Conservation (phyloP, 2,329 filamentous ascomycete genomes). For the Blumeria hordei region DNA sequence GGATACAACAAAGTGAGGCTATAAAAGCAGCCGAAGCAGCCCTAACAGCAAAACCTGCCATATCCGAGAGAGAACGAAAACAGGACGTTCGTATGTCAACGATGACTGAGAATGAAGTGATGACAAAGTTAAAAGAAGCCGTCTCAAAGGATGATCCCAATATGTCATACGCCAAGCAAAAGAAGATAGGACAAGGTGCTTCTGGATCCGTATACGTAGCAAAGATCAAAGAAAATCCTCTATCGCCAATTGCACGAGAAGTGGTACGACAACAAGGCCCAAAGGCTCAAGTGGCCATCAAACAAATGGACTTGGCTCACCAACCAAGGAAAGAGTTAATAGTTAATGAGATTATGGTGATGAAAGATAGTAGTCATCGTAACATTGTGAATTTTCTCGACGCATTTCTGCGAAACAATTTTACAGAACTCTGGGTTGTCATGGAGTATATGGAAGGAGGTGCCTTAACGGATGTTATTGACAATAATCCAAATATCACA, state of each 20-base stretch:
- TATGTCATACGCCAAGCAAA: slow-evolving; percentile 93
- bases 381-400: slow-evolving; percentile 99
- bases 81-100: slow-evolving; percentile 96
- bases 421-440: slow-evolving; percentile 92
- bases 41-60: slow-evolving; percentile 55
- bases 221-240: slow-evolving; percentile 70
- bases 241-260: slow-evolving; percentile 56
- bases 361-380: slow-evolving; percentile 95
- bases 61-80: slow-evolving; percentile 36
- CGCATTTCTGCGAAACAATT: slow-evolving; percentile 85
- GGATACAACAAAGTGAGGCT: slow-evolving; percentile 29
- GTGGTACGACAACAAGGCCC: slow-evolving; percentile 57
- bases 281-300: slow-evolving; percentile 84
- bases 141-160: slow-evolving; percentile 91
- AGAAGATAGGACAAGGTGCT: slow-evolving; percentile 97
- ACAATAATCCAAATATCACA: slow-evolving; percentile 82
- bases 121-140: slow-evolving; percentile 82
- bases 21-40: slow-evolving; percentile 80
- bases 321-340: slow-evolving; percentile 96
- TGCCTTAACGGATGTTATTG: slow-evolving; percentile 91
- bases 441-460: slow-evolving; percentile 99
- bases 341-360: slow-evolving; percentile 98
- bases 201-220: slow-evolving; percentile 96
- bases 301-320: slow-evolving; percentile 97
- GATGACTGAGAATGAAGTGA: slow-evolving; percentile 92